Evolutionary conservation across 768 basidiomycete genomes (phyloP).

Genomic region (Clitopilus hobsonii): DNA sequence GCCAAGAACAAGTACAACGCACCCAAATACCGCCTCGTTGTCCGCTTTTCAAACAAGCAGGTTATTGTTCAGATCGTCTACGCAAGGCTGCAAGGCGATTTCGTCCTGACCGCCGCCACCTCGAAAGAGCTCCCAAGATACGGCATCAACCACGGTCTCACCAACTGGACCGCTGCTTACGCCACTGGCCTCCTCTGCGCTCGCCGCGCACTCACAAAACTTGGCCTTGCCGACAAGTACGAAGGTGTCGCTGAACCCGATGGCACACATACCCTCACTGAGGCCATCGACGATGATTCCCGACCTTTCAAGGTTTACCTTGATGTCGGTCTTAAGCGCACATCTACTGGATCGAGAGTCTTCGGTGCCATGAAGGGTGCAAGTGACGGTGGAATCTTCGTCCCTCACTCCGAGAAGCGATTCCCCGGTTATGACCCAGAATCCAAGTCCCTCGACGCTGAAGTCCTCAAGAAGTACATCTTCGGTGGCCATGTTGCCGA

Average conservation of each 20-base stretch:
- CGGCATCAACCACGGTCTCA: constrained; percentile 96
- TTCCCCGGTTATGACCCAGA: constrained; percentile 98
- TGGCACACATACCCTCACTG: constrained; percentile 79
- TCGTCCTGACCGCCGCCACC: constrained; percentile 82
- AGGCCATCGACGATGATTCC: constrained; percentile 85
- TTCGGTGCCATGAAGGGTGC: constrained; percentile 99
- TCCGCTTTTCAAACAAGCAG: constrained; percentile 97
- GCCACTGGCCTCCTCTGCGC: constrained; percentile 95
- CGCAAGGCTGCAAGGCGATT: constrained; percentile 96
- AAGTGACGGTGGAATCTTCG: constrained; percentile 94
- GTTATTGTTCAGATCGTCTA: constrained; percentile 95
- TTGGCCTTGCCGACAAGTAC: constrained; percentile 97
- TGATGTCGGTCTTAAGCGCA: constrained; percentile 96
- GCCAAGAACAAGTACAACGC: constrained; percentile 99
- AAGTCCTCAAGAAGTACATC: constrained; percentile 96
- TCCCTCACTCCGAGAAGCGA: constrained; percentile 96
- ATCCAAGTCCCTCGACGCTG: constrained; percentile 87
- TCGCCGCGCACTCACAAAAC: constrained; percentile 90
- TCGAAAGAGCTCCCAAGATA: constrained; percentile 92
- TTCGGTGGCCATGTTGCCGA: constrained; percentile 96
- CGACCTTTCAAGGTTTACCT: constrained; percentile 99
- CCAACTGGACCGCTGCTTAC: constrained; percentile 98
- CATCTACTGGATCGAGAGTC: constrained; percentile 94
- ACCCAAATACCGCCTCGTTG: constrained; percentile 97
- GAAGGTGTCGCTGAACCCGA: constrained; percentile 91